phyloP scores from a whole-genome alignment of 2,329 filamentous ascomycete genomes.

The Xylaria sp. region DNA sequence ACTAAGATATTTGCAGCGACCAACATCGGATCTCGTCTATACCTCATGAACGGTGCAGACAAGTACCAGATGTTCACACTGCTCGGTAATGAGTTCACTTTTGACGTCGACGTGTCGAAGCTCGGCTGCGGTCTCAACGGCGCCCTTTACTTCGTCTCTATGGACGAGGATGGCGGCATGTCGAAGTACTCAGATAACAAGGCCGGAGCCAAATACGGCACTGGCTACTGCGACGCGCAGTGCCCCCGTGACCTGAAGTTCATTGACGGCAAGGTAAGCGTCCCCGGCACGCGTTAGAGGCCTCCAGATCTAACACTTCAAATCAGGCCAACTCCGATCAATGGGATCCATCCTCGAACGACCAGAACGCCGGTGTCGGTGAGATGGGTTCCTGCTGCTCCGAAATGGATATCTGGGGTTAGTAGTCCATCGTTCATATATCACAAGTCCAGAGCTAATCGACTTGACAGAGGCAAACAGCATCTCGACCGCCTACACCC shows the following conservation, averaged over 20 bases:
- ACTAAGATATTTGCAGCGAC: constrained; percentile 38
- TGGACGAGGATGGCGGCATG: constrained; percentile 65
- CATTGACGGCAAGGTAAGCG: constrained; percentile 56
- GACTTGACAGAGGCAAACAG: constrained; percentile 62
- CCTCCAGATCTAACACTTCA: constrained; percentile 13
- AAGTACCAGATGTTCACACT: constrained; percentile 69
- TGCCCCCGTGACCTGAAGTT: constrained; percentile 62
- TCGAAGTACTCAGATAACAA: constrained; percentile 58
- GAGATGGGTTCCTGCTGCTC: constrained; percentile 64
- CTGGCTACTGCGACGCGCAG: constrained; percentile 64
- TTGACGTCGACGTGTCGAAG: constrained; percentile 71
- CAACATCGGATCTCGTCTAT: constrained; percentile 62
- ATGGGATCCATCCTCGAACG: constrained; percentile 59
- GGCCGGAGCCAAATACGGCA: constrained; percentile 65
- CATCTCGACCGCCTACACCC: constrained; percentile 68
- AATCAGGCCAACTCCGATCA: constrained; percentile 55
- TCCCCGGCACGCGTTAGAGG: background rate
- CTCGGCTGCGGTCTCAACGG: constrained; percentile 72
- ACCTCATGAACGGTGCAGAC: constrained; percentile 64
- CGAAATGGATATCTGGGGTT: constrained; percentile 69
- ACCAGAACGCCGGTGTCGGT: constrained; percentile 62
- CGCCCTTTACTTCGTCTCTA: constrained; percentile 67
- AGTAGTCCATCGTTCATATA: background rate
- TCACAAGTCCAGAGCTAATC: constrained; percentile 9
- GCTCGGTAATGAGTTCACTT: constrained; percentile 69